Base-by-base conservation (phyloP, 331 rosid genomes). In the Malus hybrid region DNA sequence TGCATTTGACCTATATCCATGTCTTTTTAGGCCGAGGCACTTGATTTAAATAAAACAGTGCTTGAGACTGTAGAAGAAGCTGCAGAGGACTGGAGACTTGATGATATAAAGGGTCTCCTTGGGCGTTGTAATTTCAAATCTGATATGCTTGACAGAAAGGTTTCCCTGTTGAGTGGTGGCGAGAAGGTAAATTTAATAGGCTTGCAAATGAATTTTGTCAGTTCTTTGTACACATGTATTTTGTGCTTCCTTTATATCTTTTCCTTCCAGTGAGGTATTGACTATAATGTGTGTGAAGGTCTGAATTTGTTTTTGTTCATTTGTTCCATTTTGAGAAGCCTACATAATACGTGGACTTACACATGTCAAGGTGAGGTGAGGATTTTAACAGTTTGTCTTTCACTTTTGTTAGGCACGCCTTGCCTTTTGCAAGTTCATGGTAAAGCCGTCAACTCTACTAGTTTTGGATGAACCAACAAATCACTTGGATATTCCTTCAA, bases 81-180 rank as follows among this genome's bases (percentile, higher is more conserved):
- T 74, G 97, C 99, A 13, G 99, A 90, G 86, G 97, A 94, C 83
- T 92, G 97, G 97, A 92, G 87, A 84, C 78, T 79, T 81, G 97
- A 94, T 71, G 97, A 94, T 81, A 92, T 94, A 72, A 94, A 94
- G 82, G 99, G 97, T 75, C 99, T 94, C 78, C 96, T 94, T 63
- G 99, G 99, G 55, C 99, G 99, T 63, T 94, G 99, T 84, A 94
- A 94, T 86, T 92, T 94, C 83, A 94, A 94, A 83, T 72, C 93
- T 29, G 97, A 92, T 77, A 94, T 92, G 97, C 99, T 94, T 82
- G 97, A 94, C 73, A 91, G 97, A 72, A 92, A 87, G 84, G 97
- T 94, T 84, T 89, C 97, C 52, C 88, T 92, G 20, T 81, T 94
- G 79, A 94, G 99, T 79, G 99, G 97, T 75, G 99, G 99, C 57